These are phyloP conservation scores for Aspergillus bombycis DNA, from an alignment of 2,329 filamentous ascomycete genomes.

Conservation along the genomic window DNA sequence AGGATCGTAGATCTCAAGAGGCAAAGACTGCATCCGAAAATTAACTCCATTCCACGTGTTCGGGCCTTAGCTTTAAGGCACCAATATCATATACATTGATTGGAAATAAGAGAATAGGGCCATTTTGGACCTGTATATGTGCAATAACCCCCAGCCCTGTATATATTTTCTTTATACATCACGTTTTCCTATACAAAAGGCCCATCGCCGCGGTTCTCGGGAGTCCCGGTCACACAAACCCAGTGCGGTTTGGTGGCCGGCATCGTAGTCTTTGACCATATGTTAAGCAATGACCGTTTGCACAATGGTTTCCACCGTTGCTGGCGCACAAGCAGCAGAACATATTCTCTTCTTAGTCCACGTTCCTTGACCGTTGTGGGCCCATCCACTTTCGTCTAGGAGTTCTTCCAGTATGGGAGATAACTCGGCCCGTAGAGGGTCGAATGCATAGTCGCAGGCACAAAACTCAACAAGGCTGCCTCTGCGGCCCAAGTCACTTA, in stretches of 20 bases:
- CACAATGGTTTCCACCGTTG: not conserved
- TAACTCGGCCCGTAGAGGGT: conserved; percentile 33
- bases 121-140: not conserved
- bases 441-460: conserved; percentile 36
- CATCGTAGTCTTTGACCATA: not conserved
- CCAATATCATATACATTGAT: not conserved
- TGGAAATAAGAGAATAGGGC: not conserved
- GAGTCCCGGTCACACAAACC: not conserved
- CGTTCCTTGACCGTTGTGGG: conserved; percentile 32
- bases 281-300: not conserved
- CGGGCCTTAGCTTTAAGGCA: conserved; percentile 13
- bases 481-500: conserved; percentile 29
- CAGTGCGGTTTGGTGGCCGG: not conserved
- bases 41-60: not conserved
- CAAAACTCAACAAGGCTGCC: conserved; percentile 30
- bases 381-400: conserved; percentile 31
- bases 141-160: not conserved
- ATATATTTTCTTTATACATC: not conserved
- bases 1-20: not conserved
- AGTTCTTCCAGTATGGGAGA: conserved; percentile 27
- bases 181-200: not conserved
- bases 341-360: conserved; percentile 27
- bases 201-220: no score
- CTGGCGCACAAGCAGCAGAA: not conserved
- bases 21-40: not conserved